Conservation (phyloP, 2,329 filamentous ascomycete species). For the Colletotrichum sp. region DNA sequence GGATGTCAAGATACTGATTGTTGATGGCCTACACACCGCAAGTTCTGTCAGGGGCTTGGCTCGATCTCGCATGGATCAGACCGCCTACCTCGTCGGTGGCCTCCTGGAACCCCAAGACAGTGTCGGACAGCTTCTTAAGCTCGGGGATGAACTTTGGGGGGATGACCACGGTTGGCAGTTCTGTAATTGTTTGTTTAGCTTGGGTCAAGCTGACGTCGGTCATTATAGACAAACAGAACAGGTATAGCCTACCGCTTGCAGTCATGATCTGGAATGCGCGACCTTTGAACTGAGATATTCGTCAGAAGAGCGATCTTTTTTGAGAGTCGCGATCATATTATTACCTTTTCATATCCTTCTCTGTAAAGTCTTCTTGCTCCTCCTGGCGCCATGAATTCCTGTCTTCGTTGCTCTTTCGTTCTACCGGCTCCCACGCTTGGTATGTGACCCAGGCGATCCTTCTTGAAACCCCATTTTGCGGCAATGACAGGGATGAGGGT, state of each 20-base stretch:
- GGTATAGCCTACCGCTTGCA: background rate
- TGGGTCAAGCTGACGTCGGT: background rate
- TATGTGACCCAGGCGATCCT: background rate
- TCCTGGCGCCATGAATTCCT: background rate
- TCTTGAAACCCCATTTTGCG: background rate
- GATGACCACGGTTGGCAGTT: background rate
- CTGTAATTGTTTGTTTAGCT: background rate
- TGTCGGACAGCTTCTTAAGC: background rate
- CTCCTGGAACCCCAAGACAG: background rate
- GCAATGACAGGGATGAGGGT: background rate
- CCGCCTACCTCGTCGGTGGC: background rate
- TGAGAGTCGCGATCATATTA: fast-evolving
- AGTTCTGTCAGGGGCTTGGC: background rate
- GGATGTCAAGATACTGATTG: background rate
- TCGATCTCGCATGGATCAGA: background rate
- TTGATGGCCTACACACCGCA: background rate
- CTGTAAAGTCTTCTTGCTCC: background rate
- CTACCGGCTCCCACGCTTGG: background rate
- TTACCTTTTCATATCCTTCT: background rate
- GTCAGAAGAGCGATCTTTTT: background rate
- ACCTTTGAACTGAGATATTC: background rate
- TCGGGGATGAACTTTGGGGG: background rate
- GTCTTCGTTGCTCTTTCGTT: background rate
- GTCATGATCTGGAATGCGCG: background rate
- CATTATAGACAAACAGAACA: too few species aligned